These are phyloP conservation scores for Plantago coronopus DNA, from an alignment of 305 asterid genomes.

Conservation along the genomic window DNA sequence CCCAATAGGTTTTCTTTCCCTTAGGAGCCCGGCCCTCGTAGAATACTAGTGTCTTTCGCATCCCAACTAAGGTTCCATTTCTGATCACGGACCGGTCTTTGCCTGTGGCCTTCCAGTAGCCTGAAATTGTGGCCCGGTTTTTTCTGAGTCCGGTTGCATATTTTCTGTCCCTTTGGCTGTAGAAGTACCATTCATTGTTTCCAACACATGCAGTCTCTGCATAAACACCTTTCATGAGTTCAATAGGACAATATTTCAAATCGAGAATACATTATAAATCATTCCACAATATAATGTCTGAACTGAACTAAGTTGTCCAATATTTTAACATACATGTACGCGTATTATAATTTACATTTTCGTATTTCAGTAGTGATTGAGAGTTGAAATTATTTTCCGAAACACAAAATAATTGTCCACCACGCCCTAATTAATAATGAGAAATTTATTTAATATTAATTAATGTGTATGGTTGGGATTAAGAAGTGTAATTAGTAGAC, in stretches of 20 bases:
- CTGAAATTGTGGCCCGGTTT: constrained; percentile 74
- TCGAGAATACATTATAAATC: too few relatives aligned
- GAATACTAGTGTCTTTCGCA: constrained; percentile 73
- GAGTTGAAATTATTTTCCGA: too few relatives aligned
- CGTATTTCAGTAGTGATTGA: too few relatives aligned
- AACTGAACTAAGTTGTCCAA: too few relatives aligned
- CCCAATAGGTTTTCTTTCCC: constrained; percentile 70
- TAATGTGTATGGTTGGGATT: constrained; percentile 9
- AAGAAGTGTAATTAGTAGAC: constrained; percentile 1
- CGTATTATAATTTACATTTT: too few relatives aligned
- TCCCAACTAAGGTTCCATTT: constrained; percentile 54
- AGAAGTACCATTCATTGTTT: constrained; percentile 77
- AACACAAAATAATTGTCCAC: too few relatives aligned
- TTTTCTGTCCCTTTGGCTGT: constrained; percentile 77
- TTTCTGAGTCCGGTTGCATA: constrained; percentile 84
- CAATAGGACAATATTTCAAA: too few relatives aligned
- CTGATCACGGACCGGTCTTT: constrained; percentile 58
- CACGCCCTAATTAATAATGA: too few relatives aligned
- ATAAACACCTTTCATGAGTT: background rate
- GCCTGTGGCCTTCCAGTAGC: constrained; percentile 97
- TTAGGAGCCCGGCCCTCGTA: constrained; percentile 77
- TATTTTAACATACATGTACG: too few relatives aligned
- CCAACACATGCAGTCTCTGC: constrained; percentile 74
- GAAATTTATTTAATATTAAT: background rate
- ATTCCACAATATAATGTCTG: too few relatives aligned